Conservation (phyloP, 1,284 basidiomycete species). For the Ganoderma multipileum region DNA sequence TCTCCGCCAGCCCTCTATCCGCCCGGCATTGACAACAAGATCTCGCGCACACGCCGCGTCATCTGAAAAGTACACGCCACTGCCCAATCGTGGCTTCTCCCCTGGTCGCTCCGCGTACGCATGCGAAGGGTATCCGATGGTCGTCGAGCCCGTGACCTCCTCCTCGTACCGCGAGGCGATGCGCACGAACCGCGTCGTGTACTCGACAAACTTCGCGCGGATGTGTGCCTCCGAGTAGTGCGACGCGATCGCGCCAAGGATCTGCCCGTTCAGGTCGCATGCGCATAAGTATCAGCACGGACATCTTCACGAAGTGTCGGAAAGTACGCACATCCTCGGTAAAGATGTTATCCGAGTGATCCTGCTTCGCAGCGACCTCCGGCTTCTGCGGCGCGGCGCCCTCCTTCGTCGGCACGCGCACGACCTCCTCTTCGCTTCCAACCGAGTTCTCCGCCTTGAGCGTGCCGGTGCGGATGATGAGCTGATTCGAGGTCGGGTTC, state of each 20-base stretch:
- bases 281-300: not conserved
- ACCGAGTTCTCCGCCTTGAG: slow-evolving; percentile 66
- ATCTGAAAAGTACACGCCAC: slow-evolving; percentile 74
- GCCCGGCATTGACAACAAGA: slow-evolving; percentile 67
- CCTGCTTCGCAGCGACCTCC: slow-evolving; percentile 63
- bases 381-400: slow-evolving; percentile 44
- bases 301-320: not conserved
- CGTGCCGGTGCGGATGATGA: slow-evolving; percentile 61
- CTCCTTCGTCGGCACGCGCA: slow-evolving; percentile 48
- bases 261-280: slow-evolving; percentile 44
- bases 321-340: slow-evolving; percentile 84
- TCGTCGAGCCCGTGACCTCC: slow-evolving; percentile 66
- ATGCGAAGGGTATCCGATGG: slow-evolving; percentile 65
- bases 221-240: slow-evolving; percentile 84
- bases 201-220: slow-evolving; percentile 82
- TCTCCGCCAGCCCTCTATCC: slow-evolving; percentile 83
- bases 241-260: slow-evolving; percentile 71
- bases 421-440: slow-evolving; percentile 68
- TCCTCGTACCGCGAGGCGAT: slow-evolving; percentile 84
- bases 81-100: slow-evolving; percentile 58
- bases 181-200: slow-evolving; percentile 76
- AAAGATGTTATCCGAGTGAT: slow-evolving; percentile 83
- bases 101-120: slow-evolving; percentile 50
- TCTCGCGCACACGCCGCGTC: slow-evolving; percentile 66
- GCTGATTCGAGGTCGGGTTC: slow-evolving; percentile 48